These are phyloP conservation scores for Aspergillus conjunctus DNA, from an alignment of 495 filamentous ascomycete genomes.

Conservation along the genomic window DNA sequence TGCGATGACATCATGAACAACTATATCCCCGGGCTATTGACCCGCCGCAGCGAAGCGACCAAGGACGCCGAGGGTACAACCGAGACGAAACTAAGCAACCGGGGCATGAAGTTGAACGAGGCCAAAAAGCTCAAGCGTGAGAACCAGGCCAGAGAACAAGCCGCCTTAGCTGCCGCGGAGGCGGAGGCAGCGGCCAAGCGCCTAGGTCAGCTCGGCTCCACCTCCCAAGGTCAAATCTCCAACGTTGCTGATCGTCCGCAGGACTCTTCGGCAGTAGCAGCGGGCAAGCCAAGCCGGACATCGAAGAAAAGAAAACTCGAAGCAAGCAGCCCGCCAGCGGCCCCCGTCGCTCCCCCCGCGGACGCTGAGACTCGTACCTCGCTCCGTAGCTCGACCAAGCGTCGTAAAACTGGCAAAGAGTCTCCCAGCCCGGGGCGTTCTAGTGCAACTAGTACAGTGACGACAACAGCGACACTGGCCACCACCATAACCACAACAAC, in stretches of 20 bases:
- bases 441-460: constrained; percentile 25
- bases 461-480: constrained; percentile 34
- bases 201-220: constrained; percentile 36
- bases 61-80: constrained; percentile 41
- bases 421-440: constrained; percentile 24
- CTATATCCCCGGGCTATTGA: constrained; percentile 45
- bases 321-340: constrained; percentile 26
- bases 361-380: constrained; percentile 23
- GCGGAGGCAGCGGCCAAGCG: constrained; percentile 65
- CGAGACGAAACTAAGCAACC: constrained; percentile 65
- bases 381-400: constrained; percentile 28
- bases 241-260: constrained; percentile 20
- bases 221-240: constrained; percentile 18
- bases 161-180: constrained; percentile 48
- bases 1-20: constrained; percentile 52
- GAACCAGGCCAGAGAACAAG: constrained; percentile 64
- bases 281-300: constrained; percentile 26
- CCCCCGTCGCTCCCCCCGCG: constrained; percentile 12
- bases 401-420: constrained; percentile 28
- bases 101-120: constrained; percentile 89
- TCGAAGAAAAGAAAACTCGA: constrained; percentile 38
- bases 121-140: constrained; percentile 90
- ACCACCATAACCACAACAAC: constrained; percentile 16
- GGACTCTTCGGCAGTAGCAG: constrained; percentile 19
- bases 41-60: constrained; percentile 52